These are phyloP conservation scores for Glebionis coronaria DNA, from an alignment of 129 eudicot genomes.

Conservation along the genomic window DNA sequence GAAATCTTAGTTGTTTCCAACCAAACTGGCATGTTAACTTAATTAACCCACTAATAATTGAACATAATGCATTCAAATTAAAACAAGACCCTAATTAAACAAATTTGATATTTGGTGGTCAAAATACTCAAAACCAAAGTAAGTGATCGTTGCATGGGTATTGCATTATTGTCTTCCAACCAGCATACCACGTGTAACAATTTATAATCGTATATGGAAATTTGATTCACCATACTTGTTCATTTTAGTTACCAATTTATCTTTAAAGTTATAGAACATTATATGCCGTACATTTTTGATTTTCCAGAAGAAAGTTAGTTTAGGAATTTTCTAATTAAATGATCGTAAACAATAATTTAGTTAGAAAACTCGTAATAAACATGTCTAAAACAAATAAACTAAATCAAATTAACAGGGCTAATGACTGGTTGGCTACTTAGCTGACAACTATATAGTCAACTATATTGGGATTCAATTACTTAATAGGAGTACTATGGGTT, in stretches of 20 bases:
- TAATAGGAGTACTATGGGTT: neutral
- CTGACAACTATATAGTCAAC: neutral
- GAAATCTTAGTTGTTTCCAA: constrained; percentile 36
- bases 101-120: constrained; percentile 5
- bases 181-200: constrained; percentile 23
- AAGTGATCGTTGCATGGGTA: constrained; percentile 9
- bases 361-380: too few relatives aligned
- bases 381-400: too few relatives aligned
- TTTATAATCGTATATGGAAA: constrained; percentile 20
- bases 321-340: neutral
- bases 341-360: too few relatives aligned
- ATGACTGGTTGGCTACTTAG: neutral
- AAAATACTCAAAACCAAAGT: constrained; percentile 7
- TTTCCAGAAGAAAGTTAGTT: neutral
- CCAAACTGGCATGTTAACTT: constrained; percentile 32
- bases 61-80: constrained; percentile 9
- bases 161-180: constrained; percentile 13
- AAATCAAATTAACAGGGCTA: too few relatives aligned
- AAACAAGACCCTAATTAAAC: constrained; percentile 20
- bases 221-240: constrained; percentile 4
- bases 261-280: neutral
- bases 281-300: neutral
- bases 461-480: neutral
- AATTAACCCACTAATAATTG: constrained; percentile 27
- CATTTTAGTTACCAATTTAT: neutral